A percentile compares a stretch with the other conserved stretches of the same genome.
phyloP scores from a whole-genome alignment of 805 yeast genomes.

The Scheffersomyces stipitis region DNA sequence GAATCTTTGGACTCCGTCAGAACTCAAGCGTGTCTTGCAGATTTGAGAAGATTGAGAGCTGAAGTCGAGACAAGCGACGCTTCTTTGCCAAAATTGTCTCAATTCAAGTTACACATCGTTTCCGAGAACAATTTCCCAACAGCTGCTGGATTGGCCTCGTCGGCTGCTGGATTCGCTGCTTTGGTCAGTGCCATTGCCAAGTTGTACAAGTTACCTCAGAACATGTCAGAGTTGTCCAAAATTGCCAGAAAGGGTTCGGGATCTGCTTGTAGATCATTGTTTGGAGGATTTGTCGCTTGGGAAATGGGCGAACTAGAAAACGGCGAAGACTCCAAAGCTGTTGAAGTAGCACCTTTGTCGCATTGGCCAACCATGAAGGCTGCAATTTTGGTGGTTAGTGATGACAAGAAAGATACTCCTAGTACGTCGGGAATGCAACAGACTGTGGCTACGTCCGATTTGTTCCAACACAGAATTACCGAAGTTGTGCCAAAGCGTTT shows the following conservation, averaged over 20 bases:
- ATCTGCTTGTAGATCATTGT: conserved; percentile 94
- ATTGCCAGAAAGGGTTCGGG: conserved; percentile 99
- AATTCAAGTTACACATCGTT: conserved; percentile 72
- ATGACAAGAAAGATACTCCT: conserved; percentile 90
- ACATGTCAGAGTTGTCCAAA: conserved; percentile 79
- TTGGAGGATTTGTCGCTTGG: conserved; percentile 99
- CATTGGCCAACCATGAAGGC: conserved; percentile 96
- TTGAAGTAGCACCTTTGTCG: conserved; percentile 75
- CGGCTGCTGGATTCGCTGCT: conserved; percentile 99
- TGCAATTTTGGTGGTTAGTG: conserved; percentile 87
- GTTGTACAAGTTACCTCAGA: conserved; percentile 81
- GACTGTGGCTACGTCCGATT: conserved; percentile 85
- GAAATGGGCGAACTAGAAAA: conserved; percentile 80
- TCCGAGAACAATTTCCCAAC: conserved; percentile 98
- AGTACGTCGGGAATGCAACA: conserved; percentile 96
- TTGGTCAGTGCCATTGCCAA: conserved; percentile 85
- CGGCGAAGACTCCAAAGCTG: conserved; percentile 95
- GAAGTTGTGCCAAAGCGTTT: conserved; percentile 85
- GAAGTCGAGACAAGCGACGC: conserved; percentile 58
- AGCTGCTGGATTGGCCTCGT: conserved; percentile 97
- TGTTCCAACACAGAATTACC: conserved; percentile 75
- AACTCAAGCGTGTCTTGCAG: conserved; percentile 72
- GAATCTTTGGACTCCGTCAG: conserved; percentile 67
- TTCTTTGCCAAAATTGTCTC: conserved; percentile 58
- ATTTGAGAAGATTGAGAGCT: conserved; percentile 66